Evolutionary conservation across 768 basidiomycete species (phyloP), one percentile per base, ranked within the genome.

Genomic region (Leucocoprinus leucothites): DNA sequence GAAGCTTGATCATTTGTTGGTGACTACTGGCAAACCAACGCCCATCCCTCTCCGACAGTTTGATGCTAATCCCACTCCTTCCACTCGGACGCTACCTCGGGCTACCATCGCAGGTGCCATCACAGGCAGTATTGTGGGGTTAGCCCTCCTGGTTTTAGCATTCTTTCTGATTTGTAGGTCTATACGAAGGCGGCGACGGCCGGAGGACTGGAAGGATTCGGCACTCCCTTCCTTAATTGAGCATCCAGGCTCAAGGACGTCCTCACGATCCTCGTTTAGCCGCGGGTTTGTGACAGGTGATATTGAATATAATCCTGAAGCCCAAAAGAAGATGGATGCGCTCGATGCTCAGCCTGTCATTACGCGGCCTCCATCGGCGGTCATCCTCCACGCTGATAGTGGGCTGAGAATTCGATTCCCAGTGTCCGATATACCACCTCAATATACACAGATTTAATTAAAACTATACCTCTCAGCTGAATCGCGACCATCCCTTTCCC

Each of bases 251-350:
- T 46, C 52, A 11, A 46, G 16, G 21, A 35, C 26, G 3, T 47
- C 52, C 8, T 46, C 45, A 19, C 43, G 52, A 2, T 46, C 52
- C n/a, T 53, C 52, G 34, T 53, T 53, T 35, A 53, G 52, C 21
- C 52, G 35, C 16, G 52, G 47, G 22, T 34, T 53, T 22, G 52
- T 53, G 9, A 53, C 52, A n/a, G 52, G 52, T n/a, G 52, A 53
- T 46, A 36, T 53, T 8, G 52, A 53, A 45, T 53, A 53, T 16
- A 53, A 53, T 26, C 52, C 44, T 2, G 52, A 53, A 46, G 44
- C 44, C 11, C 43, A 53, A 35, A 53, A 53, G 38, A 53, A 53
- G 44, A 19, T 53, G 44, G 52, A 53, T 2, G 35, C 16, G 14
- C 19, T 16, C 9, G 25, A 24, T 14, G 13, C 19, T 16, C 18